These are phyloP conservation scores for Ophiostoma populinum DNA, from an alignment of 2,329 filamentous ascomycete genomes.

Conservation along the genomic window DNA sequence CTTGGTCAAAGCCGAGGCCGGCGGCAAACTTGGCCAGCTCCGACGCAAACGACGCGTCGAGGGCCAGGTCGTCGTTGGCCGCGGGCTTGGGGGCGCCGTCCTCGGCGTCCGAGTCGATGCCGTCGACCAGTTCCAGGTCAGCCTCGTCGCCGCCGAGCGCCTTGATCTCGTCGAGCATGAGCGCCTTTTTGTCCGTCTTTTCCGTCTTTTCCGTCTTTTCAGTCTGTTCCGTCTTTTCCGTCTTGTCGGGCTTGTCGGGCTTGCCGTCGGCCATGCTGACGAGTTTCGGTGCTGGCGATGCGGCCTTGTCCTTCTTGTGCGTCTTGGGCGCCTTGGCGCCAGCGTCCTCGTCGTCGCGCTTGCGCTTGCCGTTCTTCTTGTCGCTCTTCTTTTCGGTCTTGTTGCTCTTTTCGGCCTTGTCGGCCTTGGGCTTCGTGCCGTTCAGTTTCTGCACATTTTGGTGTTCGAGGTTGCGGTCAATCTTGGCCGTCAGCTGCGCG, in stretches of 20 bases:
- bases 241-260: not conserved
- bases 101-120: slow-evolving; percentile 33
- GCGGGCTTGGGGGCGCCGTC: slow-evolving; percentile 16
- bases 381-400: not conserved
- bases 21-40: slow-evolving; percentile 36
- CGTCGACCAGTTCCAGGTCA: slow-evolving; percentile 43
- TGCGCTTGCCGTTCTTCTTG: slow-evolving; percentile 10
- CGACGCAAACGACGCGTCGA: slow-evolving; percentile 21
- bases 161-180: slow-evolving; percentile 43
- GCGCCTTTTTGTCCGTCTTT: slow-evolving; percentile 9
- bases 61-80: slow-evolving; percentile 10
- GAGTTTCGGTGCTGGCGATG: not conserved
- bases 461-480: slow-evolving; percentile 33
- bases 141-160: slow-evolving; percentile 48
- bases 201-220: slow-evolving; percentile 2
- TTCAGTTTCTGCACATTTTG: slow-evolving; percentile 16
- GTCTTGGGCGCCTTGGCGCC: slow-evolving; percentile 21
- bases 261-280: slow-evolving; percentile 13
- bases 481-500: slow-evolving; percentile 35
- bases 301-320: slow-evolving; percentile 18
- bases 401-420: no score
- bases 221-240: not conserved
- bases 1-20: slow-evolving; percentile 29
- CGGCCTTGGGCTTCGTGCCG: slow-evolving; percentile 5
- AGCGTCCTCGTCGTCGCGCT: slow-evolving; percentile 5